Evolutionary conservation across 2,329 filamentous ascomycete species (phyloP).

Genomic region (Helicocarpus griseus): DNA sequence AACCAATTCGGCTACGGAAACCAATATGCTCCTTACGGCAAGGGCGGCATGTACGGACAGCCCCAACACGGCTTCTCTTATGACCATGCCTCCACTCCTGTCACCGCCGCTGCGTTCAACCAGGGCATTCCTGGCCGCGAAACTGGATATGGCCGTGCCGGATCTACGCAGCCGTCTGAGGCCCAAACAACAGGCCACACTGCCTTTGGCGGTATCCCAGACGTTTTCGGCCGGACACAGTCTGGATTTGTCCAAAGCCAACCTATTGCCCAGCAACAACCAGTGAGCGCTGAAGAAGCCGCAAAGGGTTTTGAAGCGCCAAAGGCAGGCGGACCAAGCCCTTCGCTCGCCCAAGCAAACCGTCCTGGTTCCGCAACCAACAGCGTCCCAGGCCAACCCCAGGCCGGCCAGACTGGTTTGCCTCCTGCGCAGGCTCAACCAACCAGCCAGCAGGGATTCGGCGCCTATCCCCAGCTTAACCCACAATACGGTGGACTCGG

Average conservation of each 20-base stretch:
- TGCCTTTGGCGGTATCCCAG: slow-evolving; percentile 45
- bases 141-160: slow-evolving; percentile 51
- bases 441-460: slow-evolving; percentile 44
- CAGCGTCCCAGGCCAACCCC: slow-evolving; percentile 43
- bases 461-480: slow-evolving; percentile 46
- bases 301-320: slow-evolving; percentile 49
- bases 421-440: slow-evolving; percentile 46
- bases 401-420: slow-evolving; percentile 38
- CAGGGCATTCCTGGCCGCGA: slow-evolving; percentile 40
- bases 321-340: slow-evolving; percentile 50
- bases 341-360: slow-evolving; percentile 52
- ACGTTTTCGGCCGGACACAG: slow-evolving; percentile 50
- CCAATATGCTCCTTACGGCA: slow-evolving; percentile 41
- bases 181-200: slow-evolving; percentile 41
- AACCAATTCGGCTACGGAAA: slow-evolving; percentile 47
- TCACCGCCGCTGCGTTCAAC: slow-evolving; percentile 43
- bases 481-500: slow-evolving; percentile 41
- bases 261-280: slow-evolving; percentile 41
- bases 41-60: slow-evolving; percentile 54
- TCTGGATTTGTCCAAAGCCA: slow-evolving; percentile 49
- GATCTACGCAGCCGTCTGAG: slow-evolving; percentile 47
- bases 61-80: slow-evolving; percentile 54
- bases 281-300: slow-evolving; percentile 41
- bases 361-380: slow-evolving; percentile 55
- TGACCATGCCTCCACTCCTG: slow-evolving; percentile 56